Base-by-base conservation (phyloP, 2,329 filamentous ascomycete genomes). In the Emergomyces pasteurianus region DNA sequence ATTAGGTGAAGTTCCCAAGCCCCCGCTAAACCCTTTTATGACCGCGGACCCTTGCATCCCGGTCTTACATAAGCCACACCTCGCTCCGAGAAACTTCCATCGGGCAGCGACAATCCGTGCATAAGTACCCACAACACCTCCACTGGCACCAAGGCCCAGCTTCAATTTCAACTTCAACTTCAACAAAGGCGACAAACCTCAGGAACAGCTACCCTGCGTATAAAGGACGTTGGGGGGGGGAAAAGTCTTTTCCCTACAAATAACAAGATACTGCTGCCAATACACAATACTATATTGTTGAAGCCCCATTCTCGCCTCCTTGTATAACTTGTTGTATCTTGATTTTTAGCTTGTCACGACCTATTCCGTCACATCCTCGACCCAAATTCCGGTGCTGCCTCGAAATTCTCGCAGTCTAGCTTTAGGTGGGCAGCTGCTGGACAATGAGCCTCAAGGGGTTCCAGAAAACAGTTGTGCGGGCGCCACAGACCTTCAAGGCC, bases 361-460 rank as follows among this genome's bases (percentile, higher is more conserved):
- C 49, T 52, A 52, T 2, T 21, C 34, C 34, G 21, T 16, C 14
- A 12, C 54, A 46, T 46, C 40, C 38, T 9, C 46, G 54, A 21
- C 23, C 1, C 21, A n/a, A 23, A 16, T 26, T 21, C 40, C 23
- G 54, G 40, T 10, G 40, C 40, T 57, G 23, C 23, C 54, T 38
- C 40, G 23, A 57, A 46, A 14, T 6, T 26, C 40, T 23, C 38
- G 40, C 16, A 14, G 26, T 57, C 23, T 26, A 40, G 54, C 16
- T n/a, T 57, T 31, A 18, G 46, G 54, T 57, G 54, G 54, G 54
- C 26, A 43, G 18, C n/a, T 46, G 10, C 18, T 26, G 26, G 16
- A 46, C 47, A 53, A 97, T 99, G 94, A 96, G 92, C 84, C 92
- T 96, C 82, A 95, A 94, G 78, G 94, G 94, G 71, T 90, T 99